A percentile compares a stretch with the other conserved stretches of the same genome.
phyloP scores from a whole-genome alignment of 2,329 filamentous ascomycete species.

The Cyanodermella asteris region DNA sequence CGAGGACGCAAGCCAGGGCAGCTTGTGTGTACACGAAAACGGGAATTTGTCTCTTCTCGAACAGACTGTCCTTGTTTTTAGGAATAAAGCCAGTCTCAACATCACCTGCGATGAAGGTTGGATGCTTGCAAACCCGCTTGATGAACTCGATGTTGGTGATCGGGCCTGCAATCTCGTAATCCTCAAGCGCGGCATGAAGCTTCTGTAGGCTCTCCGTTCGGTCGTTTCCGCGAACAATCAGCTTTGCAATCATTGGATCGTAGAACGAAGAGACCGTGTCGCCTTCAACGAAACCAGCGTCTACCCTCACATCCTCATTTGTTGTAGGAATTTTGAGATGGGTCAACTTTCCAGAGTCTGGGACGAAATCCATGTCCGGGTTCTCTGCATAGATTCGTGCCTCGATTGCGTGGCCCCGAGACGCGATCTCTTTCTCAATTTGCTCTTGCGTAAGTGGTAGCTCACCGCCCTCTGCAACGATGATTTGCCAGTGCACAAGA shows the following conservation, averaged over 20 bases:
- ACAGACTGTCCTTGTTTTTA: constrained; percentile 64
- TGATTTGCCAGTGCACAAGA: constrained; percentile 86
- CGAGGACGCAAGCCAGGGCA: constrained; percentile 48
- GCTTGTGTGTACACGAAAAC: constrained; percentile 71
- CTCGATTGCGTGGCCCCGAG: constrained; percentile 74
- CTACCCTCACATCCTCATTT: constrained; percentile 60
- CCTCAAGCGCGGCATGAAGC: constrained; percentile 54
- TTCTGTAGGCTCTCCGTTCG: constrained; percentile 66
- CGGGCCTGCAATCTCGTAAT: constrained; percentile 82
- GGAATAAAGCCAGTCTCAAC: constrained; percentile 95
- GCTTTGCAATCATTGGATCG: constrained; percentile 96
- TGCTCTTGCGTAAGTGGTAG: constrained; percentile 44
- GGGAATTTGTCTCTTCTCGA: constrained; percentile 36
- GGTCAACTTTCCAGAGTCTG: constrained; percentile 72
- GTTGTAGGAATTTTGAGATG: constrained; percentile 55
- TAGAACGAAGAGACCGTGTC: constrained; percentile 88
- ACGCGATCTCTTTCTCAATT: constrained; percentile 46
- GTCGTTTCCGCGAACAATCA: constrained; percentile 69
- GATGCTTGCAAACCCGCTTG: constrained; percentile 62
- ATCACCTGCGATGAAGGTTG: constrained; percentile 63
- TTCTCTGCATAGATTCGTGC: constrained; percentile 94
- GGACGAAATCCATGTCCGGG: constrained; percentile 72
- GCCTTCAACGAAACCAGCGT: constrained; percentile 78
- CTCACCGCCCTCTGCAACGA: constrained; percentile 52
- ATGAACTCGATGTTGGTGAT: constrained; percentile 95